phyloP scores from a whole-genome alignment of 129 eudicot genomes.

The Cynara cardunculus region DNA sequence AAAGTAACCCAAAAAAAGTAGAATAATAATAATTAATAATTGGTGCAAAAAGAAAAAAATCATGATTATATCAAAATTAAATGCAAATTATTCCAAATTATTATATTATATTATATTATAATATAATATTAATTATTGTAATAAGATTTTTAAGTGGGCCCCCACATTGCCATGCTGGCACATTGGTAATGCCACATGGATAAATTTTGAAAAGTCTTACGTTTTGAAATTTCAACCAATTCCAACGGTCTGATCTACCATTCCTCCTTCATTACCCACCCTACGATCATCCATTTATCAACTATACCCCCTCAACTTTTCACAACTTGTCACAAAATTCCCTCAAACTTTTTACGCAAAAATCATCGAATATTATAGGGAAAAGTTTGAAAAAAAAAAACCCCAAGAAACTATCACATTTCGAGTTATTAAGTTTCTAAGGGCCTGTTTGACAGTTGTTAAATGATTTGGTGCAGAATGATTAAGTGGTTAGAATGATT shows the following conservation, averaged over 20 bases:
- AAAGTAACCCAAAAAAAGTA: too few relatives aligned
- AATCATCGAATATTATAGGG: background rate
- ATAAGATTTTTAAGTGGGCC: slow-evolving; percentile 8
- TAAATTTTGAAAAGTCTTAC: slow-evolving; percentile 12
- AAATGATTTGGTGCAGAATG: too few relatives aligned
- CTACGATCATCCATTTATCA: slow-evolving; percentile 32
- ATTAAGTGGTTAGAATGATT: too few relatives aligned
- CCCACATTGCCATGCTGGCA: slow-evolving; percentile 34
- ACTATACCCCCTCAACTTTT: slow-evolving; percentile 15
- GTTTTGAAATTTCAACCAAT: slow-evolving; percentile 51
- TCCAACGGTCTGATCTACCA: slow-evolving; percentile 56
- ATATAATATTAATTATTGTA: background rate
- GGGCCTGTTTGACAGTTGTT: too few relatives aligned
- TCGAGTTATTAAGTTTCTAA: too few relatives aligned
- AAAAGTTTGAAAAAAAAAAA: too few relatives aligned
- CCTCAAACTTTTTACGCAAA: background rate
- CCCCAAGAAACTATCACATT: too few relatives aligned
- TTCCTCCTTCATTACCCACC: slow-evolving; percentile 24
- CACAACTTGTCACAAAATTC: background rate
- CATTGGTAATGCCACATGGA: slow-evolving; percentile 10
- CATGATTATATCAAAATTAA: too few relatives aligned
- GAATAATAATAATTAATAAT: too few relatives aligned
- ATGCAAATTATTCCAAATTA: too few relatives aligned
- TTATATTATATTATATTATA: too few relatives aligned
- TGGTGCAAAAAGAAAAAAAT: too few relatives aligned